Evolutionary conservation across 1,284 basidiomycete genomes (phyloP), one percentile per base, ranked within the genome.

Genomic region (Puccinia triticina): DNA sequence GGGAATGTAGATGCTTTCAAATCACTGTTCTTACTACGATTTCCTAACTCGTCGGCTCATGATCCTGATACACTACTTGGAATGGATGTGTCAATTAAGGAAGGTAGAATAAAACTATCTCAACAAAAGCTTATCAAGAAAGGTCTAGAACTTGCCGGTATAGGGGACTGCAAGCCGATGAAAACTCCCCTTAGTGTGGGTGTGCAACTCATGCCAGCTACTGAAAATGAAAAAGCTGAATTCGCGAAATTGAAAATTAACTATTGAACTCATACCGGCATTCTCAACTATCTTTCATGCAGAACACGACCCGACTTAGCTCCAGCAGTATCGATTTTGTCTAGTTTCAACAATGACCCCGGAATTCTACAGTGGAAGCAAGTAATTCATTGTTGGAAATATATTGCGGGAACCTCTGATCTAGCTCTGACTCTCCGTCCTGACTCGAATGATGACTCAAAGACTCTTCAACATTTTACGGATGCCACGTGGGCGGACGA

Each of bases 201-300:
- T 48, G 26, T 48, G n/a, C 67, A 71, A 48, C 40, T 69, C 14
- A 43, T 26, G 12, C n/a, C n/a, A n/a, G n/a, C n/a, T n/a, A n/a
- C n/a, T n/a, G n/a, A n/a, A n/a, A n/a, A n/a, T n/a, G 40, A 69
- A 4, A 26, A 32, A 48, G 23, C 21, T 10, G 34, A 53, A 34
- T 55, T 55, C 34, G 46, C 50, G 18, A 50, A 43, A 46, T 21
- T 73, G 14, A 73, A 73, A 2, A 55, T 73, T 11, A 73, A 73
- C 26, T 73, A 73, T 43, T n/a, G 71, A 18, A 50, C 46, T 23
- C 18, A 32, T 43, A 73, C 26, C 26, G 43, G 71, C 4, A 29
- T 55, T 2, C 43, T 73, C 1, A 73, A 73, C 71, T 73, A 50
- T 55, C 50, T 73, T 1, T 1, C 50, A 8, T 32, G 50, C 18